Base-by-base conservation (phyloP, 2,329 filamentous ascomycete species). In the Hypoxylon sp. region DNA sequence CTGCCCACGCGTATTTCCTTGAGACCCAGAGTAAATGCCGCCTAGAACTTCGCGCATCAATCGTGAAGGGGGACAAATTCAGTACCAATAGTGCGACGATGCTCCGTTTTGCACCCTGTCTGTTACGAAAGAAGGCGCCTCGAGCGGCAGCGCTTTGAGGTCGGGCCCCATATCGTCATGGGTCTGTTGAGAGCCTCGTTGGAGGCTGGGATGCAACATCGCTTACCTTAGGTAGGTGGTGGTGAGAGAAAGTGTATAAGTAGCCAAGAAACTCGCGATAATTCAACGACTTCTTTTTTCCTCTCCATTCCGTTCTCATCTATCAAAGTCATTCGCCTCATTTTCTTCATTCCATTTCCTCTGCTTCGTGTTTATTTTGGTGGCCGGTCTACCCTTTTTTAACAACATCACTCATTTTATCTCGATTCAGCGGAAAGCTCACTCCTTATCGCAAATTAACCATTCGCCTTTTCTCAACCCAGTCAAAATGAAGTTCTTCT, bases 401-500 rank as follows among this genome's bases (percentile, higher is more conserved):
- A 46, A 44, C 44, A 46, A 44, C 44, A 52, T 54, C 54, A 59
- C 55, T 57, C 46, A 44, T 63, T 63, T 61, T 50, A 59, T 54
- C 63, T 61, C 56, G 58, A 51, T 63, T 50, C 33, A 53, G 53
- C 30, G 46, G 54, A 68, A n/a, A 48, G 24, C 65, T 53, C 54
- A 63, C 51, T 38, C 28, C 30, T n/a, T 14, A 38, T 26, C 16
- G 24, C 20, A 38, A 45, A 54, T 53, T 33, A 60, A 44, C 22
- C 38, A 54, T 58, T 22, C 38, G 48, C 26, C 32, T 61, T 48
- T 28, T 54, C 56, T 36, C 12, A 11, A 65, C 44, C 49, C 32
- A 70, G 68, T 56, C 67, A 73, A 46, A 59, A 73, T 72, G 71
- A 71, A 72, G 65, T 73, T 72, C 58, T 61, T 72, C 59, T 45